These are phyloP conservation scores for Olyra latifolia DNA, from an alignment of 176 grass and related monocot species.

Conservation along the genomic window DNA sequence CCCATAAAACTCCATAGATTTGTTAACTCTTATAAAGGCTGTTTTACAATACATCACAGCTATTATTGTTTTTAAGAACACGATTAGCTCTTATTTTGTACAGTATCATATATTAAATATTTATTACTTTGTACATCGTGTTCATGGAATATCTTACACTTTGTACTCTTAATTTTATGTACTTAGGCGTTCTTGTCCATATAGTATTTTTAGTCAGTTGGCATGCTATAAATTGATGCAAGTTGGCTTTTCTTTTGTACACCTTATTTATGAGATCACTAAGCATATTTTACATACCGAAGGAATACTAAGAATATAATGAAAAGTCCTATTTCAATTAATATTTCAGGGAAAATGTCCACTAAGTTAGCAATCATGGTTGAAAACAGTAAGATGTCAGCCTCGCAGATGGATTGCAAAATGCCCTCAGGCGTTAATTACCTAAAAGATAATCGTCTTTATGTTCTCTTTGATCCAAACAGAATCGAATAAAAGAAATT, in stretches of 20 bases:
- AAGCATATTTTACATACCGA: too few relatives aligned
- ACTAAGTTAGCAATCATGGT: background rate
- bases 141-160: background rate
- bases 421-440: background rate
- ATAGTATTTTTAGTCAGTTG: background rate
- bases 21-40: background rate
- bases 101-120: background rate
- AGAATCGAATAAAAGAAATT: background rate
- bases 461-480: background rate
- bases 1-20: background rate
- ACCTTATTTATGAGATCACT: background rate
- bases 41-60: background rate
- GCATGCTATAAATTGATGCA: background rate
- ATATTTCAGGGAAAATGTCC: background rate
- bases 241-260: background rate
- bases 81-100: background rate
- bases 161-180: conserved; percentile 27
- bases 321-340: background rate
- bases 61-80: background rate
- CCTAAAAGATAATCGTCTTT: background rate
- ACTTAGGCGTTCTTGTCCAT: background rate
- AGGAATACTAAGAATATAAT: background rate
- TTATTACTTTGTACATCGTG: background rate
- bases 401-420: background rate
- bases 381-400: background rate